Conservation (phyloP, 2,329 filamentous ascomycete genomes). For the Neurospora crassa region DNA sequence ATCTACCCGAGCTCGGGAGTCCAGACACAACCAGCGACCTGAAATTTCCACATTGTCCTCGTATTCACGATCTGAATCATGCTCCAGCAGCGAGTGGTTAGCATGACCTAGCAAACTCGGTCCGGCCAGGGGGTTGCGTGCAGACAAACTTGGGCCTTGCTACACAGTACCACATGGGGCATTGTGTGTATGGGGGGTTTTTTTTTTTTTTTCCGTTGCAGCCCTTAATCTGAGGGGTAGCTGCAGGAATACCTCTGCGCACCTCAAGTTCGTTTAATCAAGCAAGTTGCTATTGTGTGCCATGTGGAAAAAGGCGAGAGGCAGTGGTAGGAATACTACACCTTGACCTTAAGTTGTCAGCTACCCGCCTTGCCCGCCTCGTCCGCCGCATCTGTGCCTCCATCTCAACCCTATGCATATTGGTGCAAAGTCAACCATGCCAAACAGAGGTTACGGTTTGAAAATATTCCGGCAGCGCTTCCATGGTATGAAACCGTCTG, state of each 20-base stretch:
- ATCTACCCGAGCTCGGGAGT: neutral
- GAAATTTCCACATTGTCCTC: neutral
- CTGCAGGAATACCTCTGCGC: neutral
- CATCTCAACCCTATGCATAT: conserved; percentile 13
- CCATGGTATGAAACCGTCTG: neutral
- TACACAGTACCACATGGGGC: neutral
- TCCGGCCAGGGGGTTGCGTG: neutral
- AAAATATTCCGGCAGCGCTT: neutral
- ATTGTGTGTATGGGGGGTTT: neutral
- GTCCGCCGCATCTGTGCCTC: conserved; percentile 1
- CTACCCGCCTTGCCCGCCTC: neutral
- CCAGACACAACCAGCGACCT: neutral
- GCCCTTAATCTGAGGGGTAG: conserved; percentile 10
- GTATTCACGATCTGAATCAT: neutral
- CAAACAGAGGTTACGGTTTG: neutral
- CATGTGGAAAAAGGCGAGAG: neutral
- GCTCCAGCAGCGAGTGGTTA: neutral
- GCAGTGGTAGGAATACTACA: neutral
- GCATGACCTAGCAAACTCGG: neutral
- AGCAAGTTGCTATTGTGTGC: neutral
- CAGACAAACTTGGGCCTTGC: neutral
- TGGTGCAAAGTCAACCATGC: conserved; percentile 1
- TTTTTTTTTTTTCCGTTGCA: neutral
- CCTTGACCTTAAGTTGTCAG: neutral
- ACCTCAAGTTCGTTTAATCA: neutral